A percentile compares a stretch with the other conserved stretches of the same genome.
phyloP scores from a whole-genome alignment of 352 stramenopile genomes.

The Globisporangium echinulatum region DNA sequence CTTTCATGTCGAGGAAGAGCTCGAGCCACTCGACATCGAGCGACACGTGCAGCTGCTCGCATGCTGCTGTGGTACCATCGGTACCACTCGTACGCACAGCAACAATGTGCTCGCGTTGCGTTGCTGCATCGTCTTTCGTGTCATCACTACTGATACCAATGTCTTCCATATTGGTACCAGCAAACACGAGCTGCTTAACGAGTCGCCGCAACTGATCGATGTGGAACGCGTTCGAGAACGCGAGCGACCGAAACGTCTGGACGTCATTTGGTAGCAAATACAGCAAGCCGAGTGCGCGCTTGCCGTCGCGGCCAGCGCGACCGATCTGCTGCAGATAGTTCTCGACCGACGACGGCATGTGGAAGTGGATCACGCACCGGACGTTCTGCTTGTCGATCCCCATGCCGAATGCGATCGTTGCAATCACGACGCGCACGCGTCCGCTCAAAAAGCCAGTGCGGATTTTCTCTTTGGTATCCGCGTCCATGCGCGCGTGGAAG shows the following conservation, averaged over 20 bases:
- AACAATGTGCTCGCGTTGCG: slow-evolving; percentile 2
- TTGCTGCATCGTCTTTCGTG: neutral
- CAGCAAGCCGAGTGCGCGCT: slow-evolving; percentile 54
- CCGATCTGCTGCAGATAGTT: slow-evolving; percentile 98
- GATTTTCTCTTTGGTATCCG: slow-evolving; percentile 72
- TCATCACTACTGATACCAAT: neutral
- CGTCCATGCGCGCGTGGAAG: slow-evolving; percentile 94
- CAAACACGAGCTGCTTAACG: slow-evolving; percentile 33
- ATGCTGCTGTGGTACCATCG: neutral
- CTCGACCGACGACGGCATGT: slow-evolving; percentile 95
- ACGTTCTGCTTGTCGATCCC: slow-evolving; percentile 99
- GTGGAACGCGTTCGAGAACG: slow-evolving; percentile 66
- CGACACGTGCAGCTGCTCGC: slow-evolving; percentile 19
- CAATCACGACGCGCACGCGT: slow-evolving; percentile 87
- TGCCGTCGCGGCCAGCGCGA: slow-evolving; percentile 92
- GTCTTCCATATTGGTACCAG: neutral
- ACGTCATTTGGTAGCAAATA: slow-evolving; percentile 68
- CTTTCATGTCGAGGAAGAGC: slow-evolving; percentile 61
- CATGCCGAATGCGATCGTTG: slow-evolving; percentile 97
- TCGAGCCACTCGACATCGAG: slow-evolving; percentile 59
- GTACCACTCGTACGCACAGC: neutral
- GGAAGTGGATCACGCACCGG: slow-evolving; percentile 96
- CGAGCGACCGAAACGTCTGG: slow-evolving; percentile 57
- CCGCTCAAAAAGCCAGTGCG: slow-evolving; percentile 85
- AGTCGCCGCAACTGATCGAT: slow-evolving; percentile 39